These are phyloP conservation scores for Gnaphalium uliginosum DNA, from an alignment of 129 eudicot species.

Conservation along the genomic window DNA sequence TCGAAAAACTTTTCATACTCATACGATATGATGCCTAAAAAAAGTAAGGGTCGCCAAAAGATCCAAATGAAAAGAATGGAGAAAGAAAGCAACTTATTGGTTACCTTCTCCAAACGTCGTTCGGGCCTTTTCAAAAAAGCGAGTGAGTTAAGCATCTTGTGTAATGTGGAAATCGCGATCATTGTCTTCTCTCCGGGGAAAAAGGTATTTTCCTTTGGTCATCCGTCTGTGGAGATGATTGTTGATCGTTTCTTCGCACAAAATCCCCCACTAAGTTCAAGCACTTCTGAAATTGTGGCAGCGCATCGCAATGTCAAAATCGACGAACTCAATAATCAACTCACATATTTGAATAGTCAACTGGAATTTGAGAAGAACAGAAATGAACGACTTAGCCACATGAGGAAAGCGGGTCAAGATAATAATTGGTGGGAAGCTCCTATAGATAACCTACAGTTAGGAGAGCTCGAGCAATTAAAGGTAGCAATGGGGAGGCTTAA, in stretches of 20 bases:
- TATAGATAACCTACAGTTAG: conserved; percentile 26
- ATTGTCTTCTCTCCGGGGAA: conserved; percentile 59
- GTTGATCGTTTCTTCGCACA: conserved; percentile 38
- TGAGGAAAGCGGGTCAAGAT: conserved; percentile 38
- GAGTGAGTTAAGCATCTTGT: conserved; percentile 57
- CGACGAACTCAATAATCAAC: conserved; percentile 47
- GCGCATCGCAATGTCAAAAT: conserved; percentile 48
- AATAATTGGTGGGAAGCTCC: conserved; percentile 70
- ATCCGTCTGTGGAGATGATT: conserved; percentile 48
- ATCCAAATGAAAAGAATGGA: conserved; percentile 49
- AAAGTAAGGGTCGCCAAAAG: conserved; percentile 56
- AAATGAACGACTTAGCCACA: conserved; percentile 36
- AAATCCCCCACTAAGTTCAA: conserved; percentile 33
- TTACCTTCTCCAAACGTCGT: conserved; percentile 63
- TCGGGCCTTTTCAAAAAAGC: conserved; percentile 59
- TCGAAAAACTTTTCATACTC: too few species aligned
- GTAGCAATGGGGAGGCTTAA: conserved; percentile 48
- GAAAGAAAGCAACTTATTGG: conserved; percentile 50
- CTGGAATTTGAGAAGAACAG: conserved; percentile 43
- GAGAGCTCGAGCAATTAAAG: conserved; percentile 53
- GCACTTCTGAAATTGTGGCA: conserved; percentile 40
- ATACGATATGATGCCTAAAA: conserved; percentile 18
- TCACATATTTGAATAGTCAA: conserved; percentile 28
- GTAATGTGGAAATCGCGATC: conserved; percentile 51
- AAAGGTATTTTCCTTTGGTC: conserved; percentile 66